These are phyloP conservation scores for Aspergillus ustus DNA, from an alignment of 2,329 filamentous ascomycete species.

Conservation along the genomic window DNA sequence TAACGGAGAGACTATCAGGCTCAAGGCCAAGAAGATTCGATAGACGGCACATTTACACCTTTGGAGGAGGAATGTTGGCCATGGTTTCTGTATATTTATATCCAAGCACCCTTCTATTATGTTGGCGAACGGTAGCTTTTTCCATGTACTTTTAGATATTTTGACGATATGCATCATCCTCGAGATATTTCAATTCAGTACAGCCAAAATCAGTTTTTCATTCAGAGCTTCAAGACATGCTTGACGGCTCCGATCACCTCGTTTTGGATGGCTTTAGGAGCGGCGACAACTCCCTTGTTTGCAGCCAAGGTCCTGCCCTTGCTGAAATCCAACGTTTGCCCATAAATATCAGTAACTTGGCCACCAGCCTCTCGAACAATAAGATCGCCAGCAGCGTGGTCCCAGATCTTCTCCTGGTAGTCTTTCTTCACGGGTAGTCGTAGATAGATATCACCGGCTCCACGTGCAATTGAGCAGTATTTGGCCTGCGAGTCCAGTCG, in stretches of 20 bases:
- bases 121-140: constrained; percentile 37
- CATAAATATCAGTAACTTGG: constrained; percentile 84
- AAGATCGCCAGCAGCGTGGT: constrained; percentile 92
- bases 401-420: constrained; percentile 99
- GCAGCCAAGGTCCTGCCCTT: constrained; percentile 81
- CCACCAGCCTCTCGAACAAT: constrained; percentile 95
- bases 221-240: constrained; percentile 67
- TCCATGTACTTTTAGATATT: constrained; percentile 39
- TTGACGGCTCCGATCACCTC: constrained; percentile 81
- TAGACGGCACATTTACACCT: constrained; percentile 52
- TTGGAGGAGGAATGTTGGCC: constrained; percentile 30
- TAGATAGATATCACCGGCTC: constrained; percentile 92
- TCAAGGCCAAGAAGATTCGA: constrained; percentile 98
- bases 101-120: constrained; percentile 28
- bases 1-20: constrained; percentile 94
- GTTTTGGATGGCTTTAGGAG: constrained; percentile 74
- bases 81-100: constrained; percentile 35
- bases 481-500: constrained; percentile 98
- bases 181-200: constrained; percentile 20
- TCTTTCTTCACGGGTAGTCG: constrained; percentile 81
- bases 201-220: constrained; percentile 20
- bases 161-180: constrained; percentile 18
- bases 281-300: constrained; percentile 94
- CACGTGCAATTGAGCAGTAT: constrained; percentile 92
- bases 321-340: constrained; percentile 83